Base-by-base conservation (phyloP, 768 basidiomycete species). In the Russula brevipes region DNA sequence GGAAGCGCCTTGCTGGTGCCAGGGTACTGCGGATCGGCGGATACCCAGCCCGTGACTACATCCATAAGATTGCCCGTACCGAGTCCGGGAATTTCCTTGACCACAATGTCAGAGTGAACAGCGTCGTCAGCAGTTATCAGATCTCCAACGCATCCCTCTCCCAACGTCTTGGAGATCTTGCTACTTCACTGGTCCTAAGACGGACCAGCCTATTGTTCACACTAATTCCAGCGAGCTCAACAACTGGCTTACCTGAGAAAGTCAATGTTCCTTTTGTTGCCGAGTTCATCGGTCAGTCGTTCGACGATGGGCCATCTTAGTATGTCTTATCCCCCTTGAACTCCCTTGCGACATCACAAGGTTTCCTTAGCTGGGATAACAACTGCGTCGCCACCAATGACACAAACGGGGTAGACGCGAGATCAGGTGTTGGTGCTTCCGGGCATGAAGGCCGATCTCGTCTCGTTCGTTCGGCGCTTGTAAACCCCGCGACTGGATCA, bases 61-160 rank as follows among this genome's bases (percentile, higher is more conserved):
- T 84, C 50, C 81, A 83, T 68, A 70, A 74, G 24, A 80, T 87
- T 47, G 85, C 86, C 3, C 74, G 73, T 53, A 85, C 82, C 2
- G 79, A 83, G 19, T 80, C 82, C 3, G 85, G 86, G 17, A 86
- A 85, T 68, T 86, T 81, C 69, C 74, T 87, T 52, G 84, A 86
- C 69, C 84, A 85, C 63, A 82, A 82, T 30, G 79, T 87, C 50
- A 79, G 86, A 36, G 80, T 85, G 42, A 87, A 86, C 73, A 82
- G 81, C 46, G 85, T 82, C 8, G 82, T 83, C 72, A 82, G 78
- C n/a, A 82, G 82, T 66, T 87, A 87, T 68, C 74, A 84, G 31
- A 70, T 75, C 42, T 63, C 67, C 9, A 78, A 73, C 8, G 76
- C 75, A 1, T 70, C 66, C n/a, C 85, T 81, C 67, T 83, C 82